A percentile compares a stretch with the other conserved stretches of the same genome.
Conservation (phyloP, 352 stramenopile genomes). For the Pythium volutum region DNA sequence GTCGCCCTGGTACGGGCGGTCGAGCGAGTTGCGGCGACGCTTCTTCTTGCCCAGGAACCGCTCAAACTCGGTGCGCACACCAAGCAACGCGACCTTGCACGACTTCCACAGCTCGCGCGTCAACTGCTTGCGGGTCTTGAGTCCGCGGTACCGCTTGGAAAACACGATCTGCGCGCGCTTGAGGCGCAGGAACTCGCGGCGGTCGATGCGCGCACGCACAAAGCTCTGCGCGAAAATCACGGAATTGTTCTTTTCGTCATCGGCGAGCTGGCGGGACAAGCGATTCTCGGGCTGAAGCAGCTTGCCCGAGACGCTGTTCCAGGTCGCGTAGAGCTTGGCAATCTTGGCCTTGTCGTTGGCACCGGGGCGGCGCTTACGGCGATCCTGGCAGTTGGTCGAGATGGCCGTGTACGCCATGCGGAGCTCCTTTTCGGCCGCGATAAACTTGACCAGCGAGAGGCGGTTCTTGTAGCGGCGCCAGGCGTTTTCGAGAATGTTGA, state of each 20-base stretch:
- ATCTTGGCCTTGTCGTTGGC: constrained; percentile 56
- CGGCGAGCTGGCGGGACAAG: constrained; percentile 40
- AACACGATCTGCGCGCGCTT: constrained; percentile 69
- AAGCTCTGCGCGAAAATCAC: constrained; percentile 78
- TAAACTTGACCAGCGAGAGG: constrained; percentile 53
- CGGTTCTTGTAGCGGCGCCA: constrained; percentile 85
- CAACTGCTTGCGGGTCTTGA: constrained; percentile 75
- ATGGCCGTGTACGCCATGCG: constrained; percentile 47
- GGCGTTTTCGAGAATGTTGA: constrained; percentile 82
- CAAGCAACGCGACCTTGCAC: constrained; percentile 70
- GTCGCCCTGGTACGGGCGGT: constrained; percentile 69
- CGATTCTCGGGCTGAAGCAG: constrained; percentile 50
- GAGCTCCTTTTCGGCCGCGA: constrained; percentile 52
- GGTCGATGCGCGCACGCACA: constrained; percentile 47
- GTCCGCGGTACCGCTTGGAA: constrained; percentile 69
- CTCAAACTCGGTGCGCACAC: constrained; percentile 82
- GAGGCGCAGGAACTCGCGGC: constrained; percentile 52
- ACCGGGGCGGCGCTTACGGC: constrained; percentile 54
- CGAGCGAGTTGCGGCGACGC: constrained; percentile 73
- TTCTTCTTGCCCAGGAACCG: constrained; percentile 85
- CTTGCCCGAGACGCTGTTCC: constrained; percentile 51
- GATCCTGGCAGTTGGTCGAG: constrained; percentile 63
- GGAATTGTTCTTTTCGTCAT: constrained; percentile 62
- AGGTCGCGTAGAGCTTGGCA: constrained; percentile 54
- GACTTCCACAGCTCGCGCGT: constrained; percentile 58